Percentiles rank a stretch among this genome's conserved stretches.
These are phyloP conservation scores for Dichotomopilus funicola DNA, from an alignment of 2,329 filamentous ascomycete species.

Conservation along the genomic window DNA sequence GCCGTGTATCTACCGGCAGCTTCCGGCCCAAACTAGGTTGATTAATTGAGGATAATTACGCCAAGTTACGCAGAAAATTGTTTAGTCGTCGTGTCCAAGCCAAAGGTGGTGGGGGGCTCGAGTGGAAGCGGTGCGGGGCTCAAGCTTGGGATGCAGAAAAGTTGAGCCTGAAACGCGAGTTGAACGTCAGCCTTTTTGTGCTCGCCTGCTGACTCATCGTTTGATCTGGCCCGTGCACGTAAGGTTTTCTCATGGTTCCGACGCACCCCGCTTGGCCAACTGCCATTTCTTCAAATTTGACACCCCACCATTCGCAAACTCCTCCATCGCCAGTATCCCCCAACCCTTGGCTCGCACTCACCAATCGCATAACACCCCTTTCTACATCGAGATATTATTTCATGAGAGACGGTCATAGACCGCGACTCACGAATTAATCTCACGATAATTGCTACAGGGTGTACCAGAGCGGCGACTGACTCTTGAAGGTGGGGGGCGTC, in stretches of 20 bases:
- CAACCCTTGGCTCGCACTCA: slow-evolving; percentile 12
- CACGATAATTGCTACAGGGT: neutral
- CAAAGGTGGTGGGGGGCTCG: neutral
- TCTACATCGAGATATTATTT: slow-evolving; percentile 1
- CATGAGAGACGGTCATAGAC: neutral
- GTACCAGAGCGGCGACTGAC: neutral
- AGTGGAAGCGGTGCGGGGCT: neutral
- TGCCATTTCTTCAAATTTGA: slow-evolving; percentile 13
- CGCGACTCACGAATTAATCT: neutral
- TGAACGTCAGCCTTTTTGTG: slow-evolving; percentile 15
- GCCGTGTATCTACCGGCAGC: too few relatives aligned
- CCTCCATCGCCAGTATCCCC: slow-evolving; percentile 22
- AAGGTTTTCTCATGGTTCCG: slow-evolving; percentile 12
- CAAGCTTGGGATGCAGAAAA: slow-evolving; percentile 1
- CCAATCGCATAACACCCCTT: slow-evolving; percentile 24
- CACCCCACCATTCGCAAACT: slow-evolving; percentile 10
- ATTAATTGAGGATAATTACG: too few relatives aligned
- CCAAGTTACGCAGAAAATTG: too few relatives aligned
- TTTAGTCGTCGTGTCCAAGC: too few relatives aligned
- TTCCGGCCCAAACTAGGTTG: too few relatives aligned
- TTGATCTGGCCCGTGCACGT: slow-evolving; percentile 2
- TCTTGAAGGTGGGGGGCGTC: too few relatives aligned
- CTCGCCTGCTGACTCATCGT: slow-evolving; percentile 16
- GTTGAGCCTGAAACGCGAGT: slow-evolving; percentile 1
- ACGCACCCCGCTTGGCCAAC: slow-evolving; percentile 22